Evolutionary conservation across 805 yeast genomes (phyloP).

Genomic region (Kodamaea kaohsiungensis): DNA sequence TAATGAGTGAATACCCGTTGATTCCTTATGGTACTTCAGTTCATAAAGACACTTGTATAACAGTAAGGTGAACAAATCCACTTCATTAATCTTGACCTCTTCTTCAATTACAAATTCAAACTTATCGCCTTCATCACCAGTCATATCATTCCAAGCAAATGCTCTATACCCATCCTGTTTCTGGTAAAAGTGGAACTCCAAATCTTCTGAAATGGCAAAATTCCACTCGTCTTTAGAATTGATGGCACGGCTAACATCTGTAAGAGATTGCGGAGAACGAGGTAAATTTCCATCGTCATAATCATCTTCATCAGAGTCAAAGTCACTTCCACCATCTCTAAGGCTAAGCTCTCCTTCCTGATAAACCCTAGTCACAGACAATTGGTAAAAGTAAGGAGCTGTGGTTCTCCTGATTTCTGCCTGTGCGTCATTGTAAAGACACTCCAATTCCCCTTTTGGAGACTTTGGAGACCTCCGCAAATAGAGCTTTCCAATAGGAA

Average conservation of each 20-base stretch:
- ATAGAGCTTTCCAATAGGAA: slow-evolving; percentile 80
- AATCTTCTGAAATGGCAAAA: slow-evolving; percentile 62
- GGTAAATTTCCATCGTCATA: slow-evolving; percentile 23
- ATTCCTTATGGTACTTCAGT: slow-evolving; percentile 59
- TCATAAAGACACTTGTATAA: slow-evolving; percentile 75
- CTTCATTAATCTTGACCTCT: slow-evolving; percentile 53
- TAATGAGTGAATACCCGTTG: slow-evolving; percentile 35
- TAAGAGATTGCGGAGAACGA: slow-evolving; percentile 18
- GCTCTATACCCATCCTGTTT: slow-evolving; percentile 55
- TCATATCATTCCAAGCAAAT: slow-evolving; percentile 77
- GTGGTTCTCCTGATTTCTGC: slow-evolving; percentile 70
- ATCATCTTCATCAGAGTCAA: slow-evolving; percentile 46
- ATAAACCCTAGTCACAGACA: slow-evolving; percentile 67
- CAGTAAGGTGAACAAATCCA: slow-evolving; percentile 62
- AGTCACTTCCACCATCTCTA: slow-evolving; percentile 24
- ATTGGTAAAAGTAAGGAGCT: slow-evolving; percentile 64
- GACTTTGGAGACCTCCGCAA: slow-evolving; percentile 73
- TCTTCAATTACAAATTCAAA: slow-evolving; percentile 78
- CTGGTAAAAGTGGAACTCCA: slow-evolving; percentile 55
- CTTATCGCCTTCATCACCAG: slow-evolving; percentile 84
- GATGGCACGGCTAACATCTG: slow-evolving; percentile 26
- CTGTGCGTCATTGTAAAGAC: slow-evolving; percentile 77
- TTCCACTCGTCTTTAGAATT: slow-evolving; percentile 64
- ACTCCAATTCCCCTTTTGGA: slow-evolving; percentile 85
- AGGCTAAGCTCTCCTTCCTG: slow-evolving; percentile 68